phyloP scores from a whole-genome alignment of 2,329 filamentous ascomycete genomes.

The Boeremia lycopersici region DNA sequence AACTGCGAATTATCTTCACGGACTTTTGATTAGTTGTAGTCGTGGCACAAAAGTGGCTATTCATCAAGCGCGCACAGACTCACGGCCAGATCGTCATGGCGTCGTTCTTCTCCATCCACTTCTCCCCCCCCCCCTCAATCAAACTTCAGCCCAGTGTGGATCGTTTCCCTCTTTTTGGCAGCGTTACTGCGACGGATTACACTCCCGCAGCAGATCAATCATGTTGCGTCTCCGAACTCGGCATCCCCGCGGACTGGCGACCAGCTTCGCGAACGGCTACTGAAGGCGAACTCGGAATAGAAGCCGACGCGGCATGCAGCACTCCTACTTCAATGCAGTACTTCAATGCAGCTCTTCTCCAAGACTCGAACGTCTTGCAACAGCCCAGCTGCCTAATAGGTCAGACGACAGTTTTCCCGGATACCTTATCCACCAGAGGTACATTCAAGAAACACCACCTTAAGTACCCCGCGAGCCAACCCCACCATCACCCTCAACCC shows the following conservation, averaged over 20 bases:
- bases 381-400: not conserved
- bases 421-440: slow-evolving; percentile 5
- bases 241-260: not conserved
- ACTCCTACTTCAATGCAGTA: not conserved
- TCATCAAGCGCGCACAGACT: too few species aligned
- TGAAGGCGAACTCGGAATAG: slow-evolving; percentile 12
- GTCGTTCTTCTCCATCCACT: too few species aligned
- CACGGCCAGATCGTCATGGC: too few species aligned
- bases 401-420: not conserved
- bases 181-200: too few species aligned
- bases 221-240: not conserved
- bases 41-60: too few species aligned
- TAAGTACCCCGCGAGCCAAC: slow-evolving; percentile 6
- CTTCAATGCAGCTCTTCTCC: not conserved
- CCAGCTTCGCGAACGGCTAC: slow-evolving; percentile 6
- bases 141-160: too few species aligned
- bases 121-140: too few species aligned
- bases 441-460: not conserved
- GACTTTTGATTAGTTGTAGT: too few species aligned
- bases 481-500: slow-evolving; percentile 4
- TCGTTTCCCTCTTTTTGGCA: too few species aligned
- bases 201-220: not conserved
- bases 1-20: too few species aligned
- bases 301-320: slow-evolving; percentile 10
- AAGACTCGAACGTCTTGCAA: not conserved